Percentiles rank a stretch among this genome's conserved stretches.
Conservation (phyloP, 2,329 filamentous ascomycete genomes). For the Dactylellina cionopaga region DNA sequence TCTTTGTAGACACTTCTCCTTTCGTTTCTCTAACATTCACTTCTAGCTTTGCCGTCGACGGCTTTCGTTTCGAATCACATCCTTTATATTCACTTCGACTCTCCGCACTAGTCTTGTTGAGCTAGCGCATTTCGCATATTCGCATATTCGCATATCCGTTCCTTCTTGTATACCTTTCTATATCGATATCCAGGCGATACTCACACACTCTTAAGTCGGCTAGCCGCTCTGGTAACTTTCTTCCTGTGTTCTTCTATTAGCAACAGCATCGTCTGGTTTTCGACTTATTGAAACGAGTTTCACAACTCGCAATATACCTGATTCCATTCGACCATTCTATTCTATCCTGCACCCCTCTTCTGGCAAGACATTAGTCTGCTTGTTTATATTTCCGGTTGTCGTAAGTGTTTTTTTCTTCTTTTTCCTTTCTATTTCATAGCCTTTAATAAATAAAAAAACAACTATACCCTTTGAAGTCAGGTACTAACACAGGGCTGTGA, state of each 20-base stretch:
- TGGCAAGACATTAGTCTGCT: conserved; percentile 7
- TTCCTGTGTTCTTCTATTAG: conserved; percentile 18
- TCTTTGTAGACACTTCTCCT: conserved; percentile 6
- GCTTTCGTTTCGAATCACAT: conserved; percentile 6
- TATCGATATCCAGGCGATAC: conserved; percentile 32
- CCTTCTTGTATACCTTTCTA: conserved; percentile 2
- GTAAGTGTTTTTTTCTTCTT: too few species aligned
- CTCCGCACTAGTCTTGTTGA: conserved; percentile 2
- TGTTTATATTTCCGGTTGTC: too few species aligned
- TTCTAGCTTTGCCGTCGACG: conserved; percentile 4
- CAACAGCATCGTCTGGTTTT: conserved; percentile 43
- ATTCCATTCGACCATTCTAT: conserved; percentile 1
- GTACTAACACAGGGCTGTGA: too few species aligned
- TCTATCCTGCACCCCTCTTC: conserved; percentile 22
- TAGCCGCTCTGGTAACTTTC: conserved; percentile 8
- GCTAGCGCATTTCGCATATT: neutral
- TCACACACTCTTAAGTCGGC: conserved; percentile 4
- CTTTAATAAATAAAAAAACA: too few species aligned
- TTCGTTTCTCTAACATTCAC: conserved; percentile 8
- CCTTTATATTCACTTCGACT: conserved; percentile 3
- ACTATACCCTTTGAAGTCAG: too few species aligned
- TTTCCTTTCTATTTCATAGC: too few species aligned
- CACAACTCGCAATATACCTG: conserved; percentile 33
- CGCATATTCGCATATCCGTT: too few species aligned
- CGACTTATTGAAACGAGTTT: conserved; percentile 53